Conservation (phyloP, 441 rosid genomes). For the Arabidopsis hybrid region DNA sequence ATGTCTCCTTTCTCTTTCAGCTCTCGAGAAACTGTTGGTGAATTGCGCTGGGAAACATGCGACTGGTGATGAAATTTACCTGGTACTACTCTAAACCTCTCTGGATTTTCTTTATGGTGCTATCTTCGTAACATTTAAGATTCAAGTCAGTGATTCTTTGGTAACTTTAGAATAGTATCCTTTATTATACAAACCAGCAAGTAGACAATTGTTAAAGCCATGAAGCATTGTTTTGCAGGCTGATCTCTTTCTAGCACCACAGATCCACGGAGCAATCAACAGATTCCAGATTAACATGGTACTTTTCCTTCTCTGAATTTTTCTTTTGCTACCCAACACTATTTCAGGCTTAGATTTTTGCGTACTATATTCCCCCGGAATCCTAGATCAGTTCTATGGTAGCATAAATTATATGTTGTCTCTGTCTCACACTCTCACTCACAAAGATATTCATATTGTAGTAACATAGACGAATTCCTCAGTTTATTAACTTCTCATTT, state of each 20-base stretch:
- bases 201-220: slow-evolving; percentile 4
- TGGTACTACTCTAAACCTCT: slow-evolving; percentile 52
- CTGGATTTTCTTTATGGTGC: slow-evolving; percentile 1
- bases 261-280: slow-evolving; percentile 55
- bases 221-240: slow-evolving; percentile 60
- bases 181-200: not conserved
- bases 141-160: not conserved
- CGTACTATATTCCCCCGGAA: not conserved
- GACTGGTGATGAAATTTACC: slow-evolving; percentile 71
- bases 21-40: slow-evolving; percentile 74
- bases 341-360: not conserved
- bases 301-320: slow-evolving; percentile 26
- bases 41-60: slow-evolving; percentile 73
- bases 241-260: slow-evolving; percentile 81
- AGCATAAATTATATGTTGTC: not conserved
- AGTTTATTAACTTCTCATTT: not conserved
- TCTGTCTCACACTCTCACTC: no score
- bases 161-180: not conserved
- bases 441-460: not conserved
- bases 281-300: slow-evolving; percentile 79
- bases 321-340: not conserved
- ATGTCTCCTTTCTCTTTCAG: slow-evolving; percentile 49
- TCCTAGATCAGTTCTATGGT: not conserved
- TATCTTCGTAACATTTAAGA: not conserved
- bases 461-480: no score